Base-by-base conservation (phyloP, 139 green algal genomes). In the Edaphochlamys debaryana region DNA sequence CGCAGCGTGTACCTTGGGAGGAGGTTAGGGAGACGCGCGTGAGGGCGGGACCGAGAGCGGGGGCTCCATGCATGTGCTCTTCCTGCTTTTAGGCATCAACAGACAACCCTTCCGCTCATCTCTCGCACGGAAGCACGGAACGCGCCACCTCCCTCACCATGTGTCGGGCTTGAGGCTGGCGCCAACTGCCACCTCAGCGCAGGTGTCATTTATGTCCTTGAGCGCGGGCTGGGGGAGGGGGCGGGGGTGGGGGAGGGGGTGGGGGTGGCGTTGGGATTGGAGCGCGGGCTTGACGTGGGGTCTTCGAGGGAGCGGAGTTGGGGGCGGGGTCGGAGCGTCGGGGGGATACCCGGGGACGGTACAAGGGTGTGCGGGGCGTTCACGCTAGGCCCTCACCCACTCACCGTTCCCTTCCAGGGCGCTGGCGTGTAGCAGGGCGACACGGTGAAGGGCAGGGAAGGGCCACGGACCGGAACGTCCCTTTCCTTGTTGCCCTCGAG, bases 1-100 rank as follows among this genome's bases (percentile, higher is more conserved):
- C 41, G 23, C n/a, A 85, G 79, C 13, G 38, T 58, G 67, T 85
- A 85, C 64, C 75, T 82, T n/a, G n/a, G n/a, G n/a, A n/a, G n/a
- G n/a, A n/a, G n/a, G n/a, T n/a, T n/a, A n/a, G n/a, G n/a, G n/a
- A n/a, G n/a, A 30, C 8, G 13, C 1, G 66, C 15, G 15, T 30
- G 36, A 3, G 9, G 6, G 66, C 36, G 36, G 36, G 66, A 3
- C 15, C 6, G 66, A 3, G 36, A 32, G 36, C 66, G 15, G 36
- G 66, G 63, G 7, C 4, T 38, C 7, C 8, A 69, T 15, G 63
- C 23, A 17, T 30, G 8, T 7, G 11, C n/a, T 69, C 30, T 41
- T 54, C 48, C 11, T 54, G 11, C 48, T 15, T 23, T 11, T 54
- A 15, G 20, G 9, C 50, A 58, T 29, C 50, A 69, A 27, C 17